These are phyloP conservation scores for Ceratocystis albifundus DNA, from an alignment of 2,329 filamentous ascomycete genomes.

Conservation along the genomic window DNA sequence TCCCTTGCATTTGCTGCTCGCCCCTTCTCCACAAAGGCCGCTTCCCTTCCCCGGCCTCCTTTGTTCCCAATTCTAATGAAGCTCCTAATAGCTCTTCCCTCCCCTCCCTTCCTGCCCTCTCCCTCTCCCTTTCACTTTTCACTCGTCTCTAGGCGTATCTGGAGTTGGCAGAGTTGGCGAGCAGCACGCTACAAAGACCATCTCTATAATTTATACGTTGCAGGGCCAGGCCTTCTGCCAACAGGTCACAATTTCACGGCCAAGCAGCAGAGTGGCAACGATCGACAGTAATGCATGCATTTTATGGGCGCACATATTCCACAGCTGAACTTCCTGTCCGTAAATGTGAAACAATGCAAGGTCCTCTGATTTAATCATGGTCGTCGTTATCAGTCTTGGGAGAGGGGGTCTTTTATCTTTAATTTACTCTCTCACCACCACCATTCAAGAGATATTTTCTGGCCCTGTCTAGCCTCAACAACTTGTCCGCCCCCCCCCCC, in stretches of 20 bases:
- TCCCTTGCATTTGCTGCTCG: too few species aligned
- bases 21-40: neutral
- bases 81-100: neutral
- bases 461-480: neutral
- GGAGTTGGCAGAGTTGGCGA: conserved; percentile 6
- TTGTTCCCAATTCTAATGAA: neutral
- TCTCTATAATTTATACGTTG: neutral
- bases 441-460: neutral
- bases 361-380: conserved; percentile 5
- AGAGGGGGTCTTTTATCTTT: neutral
- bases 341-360: conserved; percentile 1
- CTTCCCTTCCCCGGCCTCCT: neutral
- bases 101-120: neutral
- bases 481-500: too few species aligned
- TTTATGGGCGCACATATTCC: neutral
- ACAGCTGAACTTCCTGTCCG: conserved; percentile 6
- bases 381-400: neutral
- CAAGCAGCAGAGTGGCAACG: neutral
- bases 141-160: neutral
- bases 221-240: conserved; percentile 5
- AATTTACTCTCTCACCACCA: neutral
- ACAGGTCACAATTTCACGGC: neutral
- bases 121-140: too few species aligned
- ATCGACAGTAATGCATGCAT: conserved; percentile 8
- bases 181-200: neutral